Evolutionary conservation across 2,329 filamentous ascomycete genomes (phyloP).

Genomic region (Calonectria pteridis): DNA sequence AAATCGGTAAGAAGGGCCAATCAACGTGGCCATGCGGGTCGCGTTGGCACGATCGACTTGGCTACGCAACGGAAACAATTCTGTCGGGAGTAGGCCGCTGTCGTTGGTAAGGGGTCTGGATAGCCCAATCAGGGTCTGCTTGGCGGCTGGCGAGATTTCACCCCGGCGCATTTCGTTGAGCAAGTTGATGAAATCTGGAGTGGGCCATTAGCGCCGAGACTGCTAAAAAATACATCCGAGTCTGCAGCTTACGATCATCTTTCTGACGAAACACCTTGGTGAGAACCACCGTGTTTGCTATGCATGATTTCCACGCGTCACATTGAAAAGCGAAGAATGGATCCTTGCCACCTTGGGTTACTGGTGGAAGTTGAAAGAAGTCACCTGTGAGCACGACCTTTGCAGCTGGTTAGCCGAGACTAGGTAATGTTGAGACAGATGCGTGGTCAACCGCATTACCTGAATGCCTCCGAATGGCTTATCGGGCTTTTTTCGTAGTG

Average conservation of each 20-base stretch:
- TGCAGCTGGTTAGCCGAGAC: neutral
- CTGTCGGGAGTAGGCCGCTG: neutral
- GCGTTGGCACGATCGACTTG: neutral
- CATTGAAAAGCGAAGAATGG: neutral
- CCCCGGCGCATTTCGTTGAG: constrained; percentile 2
- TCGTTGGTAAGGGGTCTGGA: neutral
- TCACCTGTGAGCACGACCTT: neutral
- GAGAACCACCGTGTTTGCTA: neutral
- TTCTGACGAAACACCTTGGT: neutral
- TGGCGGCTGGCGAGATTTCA: neutral
- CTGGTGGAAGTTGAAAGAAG: neutral
- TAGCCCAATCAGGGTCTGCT: neutral
- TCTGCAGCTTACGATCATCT: neutral
- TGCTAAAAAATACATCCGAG: neutral
- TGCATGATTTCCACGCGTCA: neutral
- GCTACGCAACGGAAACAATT: neutral
- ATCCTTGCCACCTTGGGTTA: neutral
- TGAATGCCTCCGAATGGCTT: neutral
- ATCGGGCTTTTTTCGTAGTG: neutral
- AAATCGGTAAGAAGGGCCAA: neutral
- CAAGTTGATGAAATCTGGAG: neutral
- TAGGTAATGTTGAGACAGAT: neutral
- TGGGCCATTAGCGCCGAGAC: neutral
- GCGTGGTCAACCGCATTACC: neutral
- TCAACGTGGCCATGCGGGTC: neutral